Evolutionary conservation across 441 rosid genomes (phyloP), one percentile per base, ranked within the genome.

Genomic region (Gossypium gossypioides): DNA sequence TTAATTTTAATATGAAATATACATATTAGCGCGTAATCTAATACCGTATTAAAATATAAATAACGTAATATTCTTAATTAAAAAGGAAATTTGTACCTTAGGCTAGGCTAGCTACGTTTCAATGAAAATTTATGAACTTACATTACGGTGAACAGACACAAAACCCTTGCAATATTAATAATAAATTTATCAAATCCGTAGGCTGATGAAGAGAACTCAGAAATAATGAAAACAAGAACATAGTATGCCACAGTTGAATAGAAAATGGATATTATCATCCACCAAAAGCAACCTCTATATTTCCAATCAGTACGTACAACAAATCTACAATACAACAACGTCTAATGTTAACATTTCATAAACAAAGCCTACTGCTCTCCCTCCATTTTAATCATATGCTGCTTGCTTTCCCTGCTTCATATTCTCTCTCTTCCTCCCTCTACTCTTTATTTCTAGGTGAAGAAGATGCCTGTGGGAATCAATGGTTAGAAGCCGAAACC

Each of bases 221-320:
- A 13, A 64, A 9, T 19, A 1, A 19, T 42, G 19, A 13, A 22
- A 64, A 64, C 18, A 2, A 44, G 24, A 2, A 44, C 29, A 44
- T 0, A 65, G 1, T 42, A 16, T 64, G 8, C 44, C 44, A 0
- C 52, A 4, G 52, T 21, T 21, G 46, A 21, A 40, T 40, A 13
- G 19, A 10, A 65, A 66, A 73, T 40, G 4, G 15, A 56, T 3
- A 8, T 37, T 19, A 24, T 19, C 46, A 56, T 22, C 61, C 27
- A 56, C 44, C 73, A 44, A 63, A 32, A 65, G 10, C 68, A 65
- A 54, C 34, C 42, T 69, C 77, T 71, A 66, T 59, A 72, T 66
- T 69, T 70, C 68, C 75, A 52, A 62, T 68, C 55, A 68, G 68
- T 69, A 78, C 68, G 58, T 69, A 76, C 74, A 78, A 24, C 55